A percentile compares a stretch with the other conserved stretches of the same genome.
phyloP scores from a whole-genome alignment of 805 yeast species.

The Wickerhamomyces canadensis region DNA sequence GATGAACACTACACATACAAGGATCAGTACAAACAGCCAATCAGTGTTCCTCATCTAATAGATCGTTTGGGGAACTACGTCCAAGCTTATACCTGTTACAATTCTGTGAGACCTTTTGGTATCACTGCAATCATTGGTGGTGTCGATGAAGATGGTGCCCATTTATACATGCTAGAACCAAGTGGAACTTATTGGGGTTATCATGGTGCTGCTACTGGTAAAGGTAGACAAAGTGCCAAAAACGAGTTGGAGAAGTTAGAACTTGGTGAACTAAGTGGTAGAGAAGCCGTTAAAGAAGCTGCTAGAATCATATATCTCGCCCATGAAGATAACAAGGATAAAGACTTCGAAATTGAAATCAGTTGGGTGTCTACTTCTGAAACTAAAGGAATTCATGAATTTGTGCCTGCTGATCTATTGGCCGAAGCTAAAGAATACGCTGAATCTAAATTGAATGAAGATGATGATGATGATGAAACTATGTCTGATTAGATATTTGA shows the following conservation, averaged over 20 bases:
- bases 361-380: constrained; percentile 79
- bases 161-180: constrained; percentile 95
- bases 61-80: constrained; percentile 87
- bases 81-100: constrained; percentile 92
- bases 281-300: constrained; percentile 87
- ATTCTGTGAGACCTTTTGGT: constrained; percentile 97
- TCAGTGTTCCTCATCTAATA: constrained; percentile 76
- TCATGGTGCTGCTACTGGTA: constrained; percentile 95
- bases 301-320: constrained; percentile 91
- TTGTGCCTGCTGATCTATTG: constrained; percentile 73
- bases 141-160: constrained; percentile 83
- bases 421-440: constrained; percentile 83
- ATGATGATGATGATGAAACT: constrained; percentile 51
- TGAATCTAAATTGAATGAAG: constrained; percentile 77
- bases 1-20: constrained; percentile 84
- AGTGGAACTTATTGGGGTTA: constrained; percentile 98
- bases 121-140: constrained; percentile 92
- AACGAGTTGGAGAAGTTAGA: constrained; percentile 89
- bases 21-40: constrained; percentile 66
- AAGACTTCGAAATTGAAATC: constrained; percentile 91
- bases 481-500: constrained; percentile 25
- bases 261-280: constrained; percentile 58
- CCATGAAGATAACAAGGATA: constrained; percentile 96
- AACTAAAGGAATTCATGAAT: constrained; percentile 74
- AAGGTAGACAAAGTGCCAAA: constrained; percentile 97